A percentile compares a stretch with the other conserved stretches of the same genome.
These are phyloP conservation scores for Quaeritorhiza haematococci DNA, from an alignment of 371 early-diverging fungal species.

Conservation along the genomic window DNA sequence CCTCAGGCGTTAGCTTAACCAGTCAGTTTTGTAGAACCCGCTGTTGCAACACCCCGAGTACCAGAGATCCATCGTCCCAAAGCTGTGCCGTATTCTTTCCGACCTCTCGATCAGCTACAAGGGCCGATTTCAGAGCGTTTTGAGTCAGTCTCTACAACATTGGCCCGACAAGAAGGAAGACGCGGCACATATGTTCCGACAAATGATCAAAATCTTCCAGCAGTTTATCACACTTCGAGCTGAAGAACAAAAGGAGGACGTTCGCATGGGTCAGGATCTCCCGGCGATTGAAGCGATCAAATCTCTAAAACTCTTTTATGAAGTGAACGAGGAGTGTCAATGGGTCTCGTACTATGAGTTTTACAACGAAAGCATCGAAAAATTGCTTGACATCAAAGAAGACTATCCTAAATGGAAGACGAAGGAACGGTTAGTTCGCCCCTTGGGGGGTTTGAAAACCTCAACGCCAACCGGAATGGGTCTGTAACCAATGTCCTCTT, in stretches of 20 bases:
- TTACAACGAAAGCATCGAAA: constrained; percentile 72
- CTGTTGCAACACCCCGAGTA: constrained; percentile 13
- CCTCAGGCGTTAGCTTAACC: too few species aligned
- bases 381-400: constrained; percentile 71
- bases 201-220: constrained; percentile 25
- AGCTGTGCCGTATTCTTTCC: constrained; percentile 8
- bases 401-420: constrained; percentile 73
- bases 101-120: background rate
- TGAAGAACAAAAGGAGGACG: background rate
- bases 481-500: background rate
- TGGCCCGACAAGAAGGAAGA: background rate
- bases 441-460: too few species aligned
- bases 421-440: constrained; percentile 38
- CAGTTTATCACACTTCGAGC: constrained; percentile 22
- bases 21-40: constrained; percentile 3
- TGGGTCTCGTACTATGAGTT: constrained; percentile 37
- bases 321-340: constrained; percentile 1
- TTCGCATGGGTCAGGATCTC: background rate
- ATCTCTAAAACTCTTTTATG: background rate
- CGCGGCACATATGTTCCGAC: constrained; percentile 16
- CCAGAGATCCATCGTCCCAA: constrained; percentile 4
- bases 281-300: background rate
- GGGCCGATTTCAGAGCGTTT: constrained; percentile 4
- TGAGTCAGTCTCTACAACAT: constrained; percentile 8
- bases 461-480: too few species aligned